phyloP scores from a whole-genome alignment of 345 rosid species.

The Capsella bursapastoris region DNA sequence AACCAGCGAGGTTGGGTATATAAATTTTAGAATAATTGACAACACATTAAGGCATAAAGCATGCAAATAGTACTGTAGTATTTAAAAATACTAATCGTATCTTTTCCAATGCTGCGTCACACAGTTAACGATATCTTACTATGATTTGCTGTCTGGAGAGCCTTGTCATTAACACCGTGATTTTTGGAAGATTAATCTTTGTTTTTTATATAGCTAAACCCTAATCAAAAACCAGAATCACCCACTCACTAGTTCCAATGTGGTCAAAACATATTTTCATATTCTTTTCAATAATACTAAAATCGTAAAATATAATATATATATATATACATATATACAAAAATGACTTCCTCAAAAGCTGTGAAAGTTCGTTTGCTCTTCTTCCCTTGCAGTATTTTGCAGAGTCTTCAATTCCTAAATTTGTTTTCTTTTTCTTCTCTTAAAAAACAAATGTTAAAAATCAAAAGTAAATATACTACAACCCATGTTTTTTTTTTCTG shows the following conservation, averaged over 20 bases:
- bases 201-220: neutral
- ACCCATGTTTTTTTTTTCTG: conserved; percentile 19
- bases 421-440: neutral
- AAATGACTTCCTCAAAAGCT: conserved; percentile 25
- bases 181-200: conserved; percentile 27
- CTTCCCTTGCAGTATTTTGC: conserved; percentile 31
- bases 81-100: conserved; percentile 10
- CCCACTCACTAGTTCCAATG: conserved; percentile 36
- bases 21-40: conserved; percentile 33
- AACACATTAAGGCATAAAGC: conserved; percentile 21
- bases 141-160: conserved; percentile 45
- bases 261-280: conserved; percentile 38
- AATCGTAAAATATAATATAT: no score
- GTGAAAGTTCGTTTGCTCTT: conserved; percentile 38
- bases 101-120: conserved; percentile 32
- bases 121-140: conserved; percentile 35
- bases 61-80: conserved; percentile 1
- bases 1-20: neutral
- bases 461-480: neutral
- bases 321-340: no score
- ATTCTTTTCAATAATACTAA: neutral
- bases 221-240: neutral
- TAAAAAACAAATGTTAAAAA: neutral
- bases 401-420: conserved; percentile 25
- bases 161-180: conserved; percentile 38